phyloP scores from a whole-genome alignment of 306 rosid genomes.

The Nissolia schottii region DNA sequence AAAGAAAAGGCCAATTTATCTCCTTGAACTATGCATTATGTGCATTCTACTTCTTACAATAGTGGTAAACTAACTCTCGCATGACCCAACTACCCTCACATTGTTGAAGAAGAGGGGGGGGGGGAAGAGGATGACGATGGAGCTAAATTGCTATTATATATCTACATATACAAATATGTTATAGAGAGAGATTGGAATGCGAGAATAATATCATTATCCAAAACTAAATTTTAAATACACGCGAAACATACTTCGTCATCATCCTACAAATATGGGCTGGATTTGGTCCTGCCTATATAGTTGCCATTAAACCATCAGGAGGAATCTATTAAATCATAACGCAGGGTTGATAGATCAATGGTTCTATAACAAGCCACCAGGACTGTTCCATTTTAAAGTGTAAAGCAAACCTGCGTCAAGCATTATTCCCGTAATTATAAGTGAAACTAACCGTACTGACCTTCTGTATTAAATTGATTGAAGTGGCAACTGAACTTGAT shows the following conservation, averaged over 20 bases:
- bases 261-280: background rate
- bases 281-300: background rate
- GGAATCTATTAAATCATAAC: background rate
- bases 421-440: background rate
- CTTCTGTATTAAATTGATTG: slow-evolving; percentile 62
- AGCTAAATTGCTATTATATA: too few species aligned
- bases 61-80: too few species aligned
- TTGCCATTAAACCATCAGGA: slow-evolving; percentile 3
- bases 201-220: background rate
- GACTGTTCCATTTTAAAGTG: background rate
- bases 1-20: too few species aligned
- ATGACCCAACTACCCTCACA: too few species aligned
- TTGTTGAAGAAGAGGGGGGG: too few species aligned
- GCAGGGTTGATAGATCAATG: background rate
- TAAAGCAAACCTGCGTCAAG: background rate
- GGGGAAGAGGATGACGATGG: too few species aligned
- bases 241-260: background rate
- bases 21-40: too few species aligned
- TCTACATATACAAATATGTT: too few species aligned
- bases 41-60: too few species aligned
- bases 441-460: slow-evolving; percentile 41
- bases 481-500: slow-evolving; percentile 52
- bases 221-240: background rate
- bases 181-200: too few species aligned
- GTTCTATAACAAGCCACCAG: background rate